These are phyloP conservation scores for Teratosphaeria epicoccoides DNA, from an alignment of 2,329 filamentous ascomycete genomes.

Conservation along the genomic window DNA sequence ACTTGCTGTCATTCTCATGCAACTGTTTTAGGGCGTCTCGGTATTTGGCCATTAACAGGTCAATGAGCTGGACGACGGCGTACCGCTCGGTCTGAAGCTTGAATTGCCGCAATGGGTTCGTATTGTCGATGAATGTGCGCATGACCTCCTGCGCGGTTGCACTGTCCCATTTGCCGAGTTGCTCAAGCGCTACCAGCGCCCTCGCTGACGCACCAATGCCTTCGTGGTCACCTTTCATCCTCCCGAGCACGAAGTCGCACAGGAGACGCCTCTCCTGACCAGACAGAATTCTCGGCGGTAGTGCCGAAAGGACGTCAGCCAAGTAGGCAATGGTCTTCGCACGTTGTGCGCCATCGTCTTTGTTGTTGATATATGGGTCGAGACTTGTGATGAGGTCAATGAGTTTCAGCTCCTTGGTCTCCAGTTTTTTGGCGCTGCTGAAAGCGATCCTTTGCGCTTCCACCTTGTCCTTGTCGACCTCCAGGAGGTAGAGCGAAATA, in stretches of 20 bases:
- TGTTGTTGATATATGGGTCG: slow-evolving; percentile 55
- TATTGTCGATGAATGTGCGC: slow-evolving; percentile 40
- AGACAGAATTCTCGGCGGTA: slow-evolving; percentile 46
- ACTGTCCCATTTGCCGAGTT: slow-evolving; percentile 49
- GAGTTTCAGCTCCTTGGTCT: slow-evolving; percentile 49
- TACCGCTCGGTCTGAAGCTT: slow-evolving; percentile 52
- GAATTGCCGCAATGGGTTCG: slow-evolving; percentile 49
- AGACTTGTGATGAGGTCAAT: slow-evolving; percentile 53
- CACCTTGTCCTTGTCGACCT: slow-evolving; percentile 38
- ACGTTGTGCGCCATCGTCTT: slow-evolving; percentile 48
- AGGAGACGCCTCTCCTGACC: slow-evolving; percentile 51
- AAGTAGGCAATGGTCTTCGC: slow-evolving; percentile 47
- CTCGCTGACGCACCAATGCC: slow-evolving; percentile 47
- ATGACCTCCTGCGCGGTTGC: slow-evolving; percentile 45
- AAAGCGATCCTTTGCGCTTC: slow-evolving; percentile 35
- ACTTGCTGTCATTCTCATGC: slow-evolving; percentile 43
- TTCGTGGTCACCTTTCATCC: slow-evolving; percentile 47
- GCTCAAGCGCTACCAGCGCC: slow-evolving; percentile 49
- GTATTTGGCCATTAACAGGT: slow-evolving; percentile 52
- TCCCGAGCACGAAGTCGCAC: slow-evolving; percentile 53
- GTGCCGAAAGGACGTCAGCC: slow-evolving; percentile 39
- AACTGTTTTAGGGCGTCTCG: slow-evolving; percentile 46
- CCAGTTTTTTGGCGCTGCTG: slow-evolving; percentile 39
- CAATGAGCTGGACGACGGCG: slow-evolving; percentile 50
- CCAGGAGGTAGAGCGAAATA: slow-evolving; percentile 42